Conservation (phyloP, 108 stramenopile species). For the Cyclostephanos invisitatus region DNA sequence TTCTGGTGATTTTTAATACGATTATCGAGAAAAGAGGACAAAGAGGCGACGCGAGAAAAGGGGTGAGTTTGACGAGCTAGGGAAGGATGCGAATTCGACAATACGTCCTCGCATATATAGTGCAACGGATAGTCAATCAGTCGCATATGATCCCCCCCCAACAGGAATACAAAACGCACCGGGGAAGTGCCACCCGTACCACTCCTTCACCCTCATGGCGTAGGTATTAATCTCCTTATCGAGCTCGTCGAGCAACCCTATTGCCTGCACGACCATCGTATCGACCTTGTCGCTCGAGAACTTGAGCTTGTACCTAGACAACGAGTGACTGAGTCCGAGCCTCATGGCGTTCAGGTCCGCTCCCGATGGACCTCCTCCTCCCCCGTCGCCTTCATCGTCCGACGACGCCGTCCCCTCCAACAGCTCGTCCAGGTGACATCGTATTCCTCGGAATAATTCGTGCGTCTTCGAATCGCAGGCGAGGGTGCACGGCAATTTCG, state of each 20-base stretch:
- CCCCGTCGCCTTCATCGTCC: slow-evolving; percentile 41
- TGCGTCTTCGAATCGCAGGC: slow-evolving; percentile 80
- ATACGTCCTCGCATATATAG: not conserved
- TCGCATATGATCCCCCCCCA: no score
- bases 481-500: slow-evolving; percentile 47
- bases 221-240: slow-evolving; percentile 99
- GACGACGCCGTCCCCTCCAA: slow-evolving; percentile 50
- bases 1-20: slow-evolving; percentile 74
- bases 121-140: not conserved
- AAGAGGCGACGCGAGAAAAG: not conserved
- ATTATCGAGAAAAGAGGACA: not conserved
- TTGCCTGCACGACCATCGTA: slow-evolving; percentile 99
- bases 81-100: not conserved
- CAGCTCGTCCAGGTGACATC: slow-evolving; percentile 89
- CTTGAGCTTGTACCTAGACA: slow-evolving; percentile 99
- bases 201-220: slow-evolving; percentile 99
- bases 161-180: slow-evolving; percentile 30
- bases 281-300: slow-evolving; percentile 99
- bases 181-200: slow-evolving; percentile 99
- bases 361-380: slow-evolving; percentile 28
- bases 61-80: not conserved
- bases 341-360: slow-evolving; percentile 90
- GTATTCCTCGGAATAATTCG: slow-evolving; percentile 96
- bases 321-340: slow-evolving; percentile 94
- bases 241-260: slow-evolving; percentile 98